Conservation (phyloP, 2,329 filamentous ascomycete genomes). For the Paramyrothecium roridum region DNA sequence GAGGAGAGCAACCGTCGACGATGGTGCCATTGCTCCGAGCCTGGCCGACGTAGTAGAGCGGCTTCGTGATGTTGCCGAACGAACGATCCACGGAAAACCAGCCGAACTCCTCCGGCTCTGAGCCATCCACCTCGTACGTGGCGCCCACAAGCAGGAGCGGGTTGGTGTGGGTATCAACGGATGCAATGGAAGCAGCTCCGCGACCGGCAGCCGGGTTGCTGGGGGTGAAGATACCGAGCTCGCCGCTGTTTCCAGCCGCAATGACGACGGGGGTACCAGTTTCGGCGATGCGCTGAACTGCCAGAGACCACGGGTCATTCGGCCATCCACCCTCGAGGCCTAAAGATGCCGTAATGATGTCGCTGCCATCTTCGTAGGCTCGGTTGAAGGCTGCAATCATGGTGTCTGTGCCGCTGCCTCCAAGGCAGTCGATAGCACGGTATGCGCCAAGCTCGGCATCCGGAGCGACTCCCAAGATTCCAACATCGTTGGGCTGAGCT, state of each 20-base stretch:
- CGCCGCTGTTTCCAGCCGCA: conserved; percentile 21
- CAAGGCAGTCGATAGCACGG: conserved; percentile 32
- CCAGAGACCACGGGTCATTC: conserved; percentile 18
- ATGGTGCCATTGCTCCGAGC: not conserved
- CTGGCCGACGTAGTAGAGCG: conserved; percentile 4
- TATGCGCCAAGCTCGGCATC: conserved; percentile 37
- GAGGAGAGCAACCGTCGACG: conserved; percentile 5
- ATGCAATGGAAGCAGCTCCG: conserved; percentile 17
- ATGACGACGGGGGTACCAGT: conserved; percentile 22
- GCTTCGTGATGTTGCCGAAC: conserved; percentile 6
- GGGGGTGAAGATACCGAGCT: conserved; percentile 14
- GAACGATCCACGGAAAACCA: conserved; percentile 6
- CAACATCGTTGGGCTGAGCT: conserved; percentile 33
- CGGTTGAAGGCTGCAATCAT: conserved; percentile 37
- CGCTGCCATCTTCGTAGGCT: conserved; percentile 36
- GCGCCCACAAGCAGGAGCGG: not conserved
- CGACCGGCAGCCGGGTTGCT: conserved; percentile 18
- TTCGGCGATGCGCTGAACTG: conserved; percentile 21
- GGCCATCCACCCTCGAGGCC: conserved; percentile 23
- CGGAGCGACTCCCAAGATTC: conserved; percentile 34
- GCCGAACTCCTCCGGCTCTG: conserved; percentile 5
- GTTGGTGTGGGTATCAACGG: conserved; percentile 15
- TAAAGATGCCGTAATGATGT: conserved; percentile 27
- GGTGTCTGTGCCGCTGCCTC: conserved; percentile 32
- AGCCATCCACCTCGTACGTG: not conserved